These are phyloP conservation scores for Paraglomus occultum DNA, from an alignment of 192 early-diverging fungal species.

Conservation along the genomic window DNA sequence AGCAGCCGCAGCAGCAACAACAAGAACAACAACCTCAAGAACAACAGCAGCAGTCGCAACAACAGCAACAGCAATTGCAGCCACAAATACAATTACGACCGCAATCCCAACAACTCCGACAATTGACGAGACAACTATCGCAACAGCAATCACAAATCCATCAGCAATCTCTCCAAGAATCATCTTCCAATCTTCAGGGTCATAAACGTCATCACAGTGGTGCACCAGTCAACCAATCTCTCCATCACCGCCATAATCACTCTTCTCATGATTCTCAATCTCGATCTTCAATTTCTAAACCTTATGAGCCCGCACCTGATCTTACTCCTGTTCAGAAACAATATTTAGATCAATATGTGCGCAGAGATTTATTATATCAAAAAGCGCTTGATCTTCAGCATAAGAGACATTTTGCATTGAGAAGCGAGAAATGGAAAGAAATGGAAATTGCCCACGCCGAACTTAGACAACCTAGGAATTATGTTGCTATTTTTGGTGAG, in stretches of 20 bases:
- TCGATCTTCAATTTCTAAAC: not conserved
- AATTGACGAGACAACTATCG: not conserved
- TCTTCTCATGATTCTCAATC: not conserved
- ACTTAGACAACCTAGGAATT: conserved; percentile 33
- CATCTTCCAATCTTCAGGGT: not conserved
- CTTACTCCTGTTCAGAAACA: conserved; percentile 35
- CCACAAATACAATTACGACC: not conserved
- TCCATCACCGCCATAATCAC: not conserved
- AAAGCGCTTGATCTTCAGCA: conserved; percentile 50
- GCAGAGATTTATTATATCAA: conserved; percentile 47
- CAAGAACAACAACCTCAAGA: not conserved
- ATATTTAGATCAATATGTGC: conserved; percentile 42
- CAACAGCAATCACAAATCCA: conserved; percentile 16
- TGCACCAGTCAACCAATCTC: not conserved
- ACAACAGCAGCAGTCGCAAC: not conserved
- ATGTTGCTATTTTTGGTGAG: conserved; percentile 46
- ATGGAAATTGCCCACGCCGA: conserved; percentile 38
- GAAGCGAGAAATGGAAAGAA: conserved; percentile 41
- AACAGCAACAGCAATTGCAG: conserved; percentile 1
- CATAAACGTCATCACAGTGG: not conserved
- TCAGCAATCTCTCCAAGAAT: conserved; percentile 29
- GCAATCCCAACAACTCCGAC: conserved; percentile 9
- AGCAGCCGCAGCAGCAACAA: not conserved
- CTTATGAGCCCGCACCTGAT: conserved; percentile 35
- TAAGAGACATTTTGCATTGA: conserved; percentile 42